Evolutionary conservation across 129 eudicot genomes (phyloP), one percentile per base, ranked within the genome.

Genomic region (Artemisia annua): DNA sequence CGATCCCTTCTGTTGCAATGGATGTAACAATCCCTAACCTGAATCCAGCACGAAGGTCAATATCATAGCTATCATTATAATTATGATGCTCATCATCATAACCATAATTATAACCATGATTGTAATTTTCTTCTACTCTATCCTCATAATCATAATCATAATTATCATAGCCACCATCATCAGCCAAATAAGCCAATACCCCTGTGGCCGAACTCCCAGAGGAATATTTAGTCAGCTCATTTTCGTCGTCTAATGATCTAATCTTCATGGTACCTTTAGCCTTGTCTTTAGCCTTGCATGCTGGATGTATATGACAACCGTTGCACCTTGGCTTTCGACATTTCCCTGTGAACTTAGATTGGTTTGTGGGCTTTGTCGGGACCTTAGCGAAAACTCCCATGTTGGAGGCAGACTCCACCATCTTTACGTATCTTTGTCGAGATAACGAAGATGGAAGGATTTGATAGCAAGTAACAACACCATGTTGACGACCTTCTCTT

Each of bases 261-360:
- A 80, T 10, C 72, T 85, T 87, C 39, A 74, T 79, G 48, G 86
- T 67, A 1, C 95, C 91, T 75, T 90, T 90, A 11, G 63, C 71
- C 76, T 90, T 90, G 67, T 69, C 77, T 78, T 70, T 87, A 5
- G 94, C 74, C 83, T 87, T 90, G 15, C 78, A 67, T 56, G 69
- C 85, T 5, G 97, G 95, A 58, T 70, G 77, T 9, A 56, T 2
- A 63, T 80, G 94, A 83, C 91, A 86, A 1, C 62, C 80, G 20
- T 46, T 49, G 80, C 97, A 90, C 70, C 69, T 64, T 24, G 85
- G 70, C 15, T 79, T 76, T 1, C 68, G 83, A 53, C 91, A 88
- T 67, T 75, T 87, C 11, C 95, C 86, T 7, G 97, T 87, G 67
- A 82, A 85, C 78, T 90, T 85, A 26, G 97, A 90, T 66, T 83